Evolutionary conservation across 345 rosid species (phyloP), one percentile per base, ranked within the genome.

Genomic region (Eucalyptus victrix): DNA sequence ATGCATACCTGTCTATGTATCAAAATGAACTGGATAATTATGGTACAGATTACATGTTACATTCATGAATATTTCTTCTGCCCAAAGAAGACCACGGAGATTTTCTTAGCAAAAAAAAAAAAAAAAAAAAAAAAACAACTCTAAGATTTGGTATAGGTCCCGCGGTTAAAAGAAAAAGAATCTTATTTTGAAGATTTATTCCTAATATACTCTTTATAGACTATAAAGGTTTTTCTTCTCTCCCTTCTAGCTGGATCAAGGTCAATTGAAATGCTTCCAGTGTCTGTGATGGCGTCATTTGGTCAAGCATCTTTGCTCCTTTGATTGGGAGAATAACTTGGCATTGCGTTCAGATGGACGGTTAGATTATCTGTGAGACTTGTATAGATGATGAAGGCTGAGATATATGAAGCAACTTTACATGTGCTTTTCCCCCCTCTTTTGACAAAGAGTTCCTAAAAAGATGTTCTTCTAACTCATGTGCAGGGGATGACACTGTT

Each of bases 401-500:
- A 37, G 28, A 76, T 76, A 76, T 76, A 1, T 37, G 45, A 76
- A 76, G 8, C 83, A 37, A 37, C 47, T 21, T 34, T 28, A 28
- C 18, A 4, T 62, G n/a, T 13, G 30, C 67, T 30, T 62, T 28
- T 12, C 8, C 69, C 69, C 34, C 40, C 37, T 62, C 69, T 65
- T 65, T 65, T 21, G 83, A 37, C 83, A 32, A 69, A 37, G 83
- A 37, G 83, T 76, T 37, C 42, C 24, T 7, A 2, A 10, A 37
- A 76, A 21, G 28, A 76, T 76, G 47, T 37, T 40, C 47, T 76
- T 76, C 30, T 76, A 40, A 44, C 24, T 80, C n/a, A 50, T 54
- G 26, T 88, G 89, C 89, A 96, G 99, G 99, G 99, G 49, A 98
- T 98, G 99, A 91, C 95, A 76, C 95, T 98, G n/a, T 88, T 98